Base-by-base conservation (phyloP, 1,284 basidiomycete species). In the Ceraceosorus guamensis region DNA sequence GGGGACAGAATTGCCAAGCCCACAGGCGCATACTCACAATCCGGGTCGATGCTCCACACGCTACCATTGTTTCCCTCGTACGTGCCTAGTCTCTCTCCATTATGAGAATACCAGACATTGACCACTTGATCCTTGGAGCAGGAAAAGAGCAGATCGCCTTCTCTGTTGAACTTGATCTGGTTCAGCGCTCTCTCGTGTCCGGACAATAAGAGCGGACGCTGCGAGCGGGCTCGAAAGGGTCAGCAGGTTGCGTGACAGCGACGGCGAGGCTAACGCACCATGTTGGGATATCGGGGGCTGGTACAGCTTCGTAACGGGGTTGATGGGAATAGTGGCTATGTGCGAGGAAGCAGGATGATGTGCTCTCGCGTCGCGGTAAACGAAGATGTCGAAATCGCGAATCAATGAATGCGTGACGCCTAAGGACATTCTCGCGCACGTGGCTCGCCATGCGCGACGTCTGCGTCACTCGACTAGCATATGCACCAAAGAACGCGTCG, bases 71-170 rank as follows among this genome's bases (percentile, higher is more conserved):
- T 87, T 46, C 91, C 95, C 55, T 91, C 86, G 77, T 96, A 97
- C 56, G 95, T 98, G 49, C 93, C 95, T 70, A 98, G 79, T 59
- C 95, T 83, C 81, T 98, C 93, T 65, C 95, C 95, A 75, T 99
- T 99, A 74, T 95, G 90, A n/a, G 92, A 88, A 79, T 85, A 97
- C 91, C 92, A 96, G 50, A 89, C 91, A 75, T 96, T 97, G 78
- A 97, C 89, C 70, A 89, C 78, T 71, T 87, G 84, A 78, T 99
- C 93, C 82, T 98, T 98, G 71, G 91, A 92, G 73, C 87, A 89
- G 32, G 91, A 87, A 79, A 98, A 97, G 56, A 99, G 83, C 11
- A 98, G 82, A 78, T 98, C 93, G 65, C 93, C 93, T 77, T 98
- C 93, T 56, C 82, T 80, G 82, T 98, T 98, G 83, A 92, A 79